Evolutionary conservation across 495 filamentous ascomycete species (phyloP).

Genomic region (Xylaria acuta): DNA sequence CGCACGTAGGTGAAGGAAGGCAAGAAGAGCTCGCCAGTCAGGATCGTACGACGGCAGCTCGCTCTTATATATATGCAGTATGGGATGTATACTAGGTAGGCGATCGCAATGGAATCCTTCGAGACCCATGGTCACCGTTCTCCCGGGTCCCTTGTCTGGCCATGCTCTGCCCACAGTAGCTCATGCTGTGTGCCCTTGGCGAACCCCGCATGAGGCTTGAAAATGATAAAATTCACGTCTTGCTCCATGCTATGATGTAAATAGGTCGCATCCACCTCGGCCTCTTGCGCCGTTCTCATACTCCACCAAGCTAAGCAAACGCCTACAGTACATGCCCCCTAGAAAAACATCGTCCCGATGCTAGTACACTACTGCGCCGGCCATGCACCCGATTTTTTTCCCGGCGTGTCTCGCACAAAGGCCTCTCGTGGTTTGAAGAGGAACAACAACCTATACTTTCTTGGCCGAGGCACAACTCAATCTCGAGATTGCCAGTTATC

Average conservation of each 20-base stretch:
- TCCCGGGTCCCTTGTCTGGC: neutral
- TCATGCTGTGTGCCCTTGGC: constrained; percentile 14
- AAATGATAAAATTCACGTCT: neutral
- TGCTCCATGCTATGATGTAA: constrained; percentile 10
- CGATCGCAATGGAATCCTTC: constrained; percentile 14
- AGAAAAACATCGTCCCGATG: neutral
- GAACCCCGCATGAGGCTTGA: constrained; percentile 12
- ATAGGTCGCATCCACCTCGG: neutral
- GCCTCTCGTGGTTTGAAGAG: neutral
- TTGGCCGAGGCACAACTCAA: neutral
- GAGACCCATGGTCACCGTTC: neutral
- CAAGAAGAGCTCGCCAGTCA: neutral
- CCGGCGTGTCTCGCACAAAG: neutral
- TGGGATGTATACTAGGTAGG: too few species aligned
- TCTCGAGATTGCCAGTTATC: too few species aligned
- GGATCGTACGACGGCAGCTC: neutral
- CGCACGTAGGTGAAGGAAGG: neutral
- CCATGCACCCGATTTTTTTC: neutral
- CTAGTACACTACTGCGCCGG: neutral
- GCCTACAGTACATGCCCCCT: too few species aligned
- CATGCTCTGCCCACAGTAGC: neutral
- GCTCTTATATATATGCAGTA: constrained; percentile 5
- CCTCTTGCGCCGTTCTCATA: too few species aligned
- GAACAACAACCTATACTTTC: neutral
- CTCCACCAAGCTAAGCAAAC: neutral